phyloP scores from a whole-genome alignment of 2,329 filamentous ascomycete species.

The Colletotrichum filicis region DNA sequence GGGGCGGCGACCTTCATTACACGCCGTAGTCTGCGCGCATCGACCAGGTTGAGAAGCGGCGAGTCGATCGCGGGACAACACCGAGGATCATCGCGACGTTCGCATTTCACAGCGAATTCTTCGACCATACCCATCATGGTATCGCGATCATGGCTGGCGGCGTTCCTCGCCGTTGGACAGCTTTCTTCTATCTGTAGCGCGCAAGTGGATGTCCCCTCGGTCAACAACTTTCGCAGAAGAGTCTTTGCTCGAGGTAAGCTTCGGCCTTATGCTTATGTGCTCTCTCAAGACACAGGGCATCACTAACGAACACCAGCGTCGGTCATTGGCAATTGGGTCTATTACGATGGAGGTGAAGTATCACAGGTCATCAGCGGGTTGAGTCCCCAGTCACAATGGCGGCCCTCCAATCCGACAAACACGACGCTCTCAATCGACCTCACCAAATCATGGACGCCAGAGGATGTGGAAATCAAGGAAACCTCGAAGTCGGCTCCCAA shows the following conservation, averaged over 20 bases:
- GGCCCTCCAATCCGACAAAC: constrained; percentile 24
- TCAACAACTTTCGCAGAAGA: constrained; percentile 17
- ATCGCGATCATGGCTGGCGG: constrained; percentile 5
- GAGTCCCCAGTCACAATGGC: not conserved
- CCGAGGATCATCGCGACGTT: not conserved
- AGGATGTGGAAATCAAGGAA: constrained; percentile 16
- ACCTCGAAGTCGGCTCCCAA: constrained; percentile 28
- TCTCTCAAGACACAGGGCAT: not conserved
- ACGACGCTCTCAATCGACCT: constrained; percentile 36
- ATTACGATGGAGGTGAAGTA: constrained; percentile 32
- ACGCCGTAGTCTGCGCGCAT: not conserved
- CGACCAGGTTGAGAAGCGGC: not conserved
- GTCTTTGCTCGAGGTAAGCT: constrained; percentile 18
- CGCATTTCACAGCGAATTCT: no score
- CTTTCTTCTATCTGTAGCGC: constrained; percentile 3
- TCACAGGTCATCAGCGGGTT: constrained; percentile 1
- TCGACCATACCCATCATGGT: not conserved
- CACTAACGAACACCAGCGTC: constrained; percentile 17
- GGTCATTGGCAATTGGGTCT: constrained; percentile 24
- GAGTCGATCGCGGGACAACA: not conserved
- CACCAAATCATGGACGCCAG: constrained; percentile 31
- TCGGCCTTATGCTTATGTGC: not conserved
- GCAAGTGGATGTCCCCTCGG: constrained; percentile 18
- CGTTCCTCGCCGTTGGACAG: constrained; percentile 17
- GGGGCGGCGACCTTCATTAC: not conserved